A percentile compares a stretch with the other conserved stretches of the same genome.
phyloP scores from a whole-genome alignment of 2,329 filamentous ascomycete species.

The Pestalotiopsis sp. region DNA sequence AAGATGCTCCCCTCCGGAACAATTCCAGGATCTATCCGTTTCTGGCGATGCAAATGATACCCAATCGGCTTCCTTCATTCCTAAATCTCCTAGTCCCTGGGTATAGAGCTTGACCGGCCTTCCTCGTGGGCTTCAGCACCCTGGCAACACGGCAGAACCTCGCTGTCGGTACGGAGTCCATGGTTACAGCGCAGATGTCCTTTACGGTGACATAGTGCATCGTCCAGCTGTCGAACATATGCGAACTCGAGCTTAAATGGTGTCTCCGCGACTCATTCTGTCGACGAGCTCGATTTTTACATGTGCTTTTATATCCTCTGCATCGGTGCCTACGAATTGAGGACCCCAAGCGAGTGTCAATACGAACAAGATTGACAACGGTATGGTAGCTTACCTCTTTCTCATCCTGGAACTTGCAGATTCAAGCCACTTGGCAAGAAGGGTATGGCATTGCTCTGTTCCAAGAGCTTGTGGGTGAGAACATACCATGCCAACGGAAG shows the following conservation, averaged over 20 bases:
- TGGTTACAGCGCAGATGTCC: constrained; percentile 7
- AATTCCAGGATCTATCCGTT: background rate
- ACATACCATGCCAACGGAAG: background rate
- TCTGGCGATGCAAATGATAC: background rate
- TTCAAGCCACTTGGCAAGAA: background rate
- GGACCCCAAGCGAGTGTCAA: background rate
- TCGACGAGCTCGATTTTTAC: background rate
- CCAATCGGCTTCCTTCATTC: constrained; percentile 2
- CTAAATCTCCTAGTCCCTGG: background rate
- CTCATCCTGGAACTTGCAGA: background rate
- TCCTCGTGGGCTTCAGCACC: background rate
- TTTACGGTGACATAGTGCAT: background rate
- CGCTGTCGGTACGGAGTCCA: background rate
- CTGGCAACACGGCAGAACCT: constrained; percentile 4
- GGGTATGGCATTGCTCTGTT: background rate
- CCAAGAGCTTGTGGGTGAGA: background rate
- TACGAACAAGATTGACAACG: background rate
- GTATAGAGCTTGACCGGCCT: background rate
- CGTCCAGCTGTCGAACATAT: background rate
- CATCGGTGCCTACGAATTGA: background rate
- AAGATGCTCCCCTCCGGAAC: background rate
- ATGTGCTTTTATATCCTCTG: background rate
- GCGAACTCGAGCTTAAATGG: background rate
- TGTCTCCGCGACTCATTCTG: background rate
- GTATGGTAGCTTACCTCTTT: background rate